Evolutionary conservation across 1,284 basidiomycete genomes (phyloP).

Genomic region (Malassezia nana): DNA sequence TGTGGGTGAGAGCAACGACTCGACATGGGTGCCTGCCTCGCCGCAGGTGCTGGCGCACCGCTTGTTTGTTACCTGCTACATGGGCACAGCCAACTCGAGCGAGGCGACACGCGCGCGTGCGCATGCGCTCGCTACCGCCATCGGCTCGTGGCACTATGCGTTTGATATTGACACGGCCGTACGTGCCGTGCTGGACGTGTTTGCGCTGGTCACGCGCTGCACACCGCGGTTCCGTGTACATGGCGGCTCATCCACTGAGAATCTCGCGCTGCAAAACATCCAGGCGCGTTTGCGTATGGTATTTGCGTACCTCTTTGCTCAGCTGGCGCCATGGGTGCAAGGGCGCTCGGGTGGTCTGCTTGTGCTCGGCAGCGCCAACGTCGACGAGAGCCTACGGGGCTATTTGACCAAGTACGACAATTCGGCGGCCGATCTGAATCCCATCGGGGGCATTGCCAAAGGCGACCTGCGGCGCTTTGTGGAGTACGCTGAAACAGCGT

Average conservation of each 20-base stretch:
- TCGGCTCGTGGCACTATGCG: conserved; percentile 67
- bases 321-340: conserved; percentile 84
- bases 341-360: conserved; percentile 75
- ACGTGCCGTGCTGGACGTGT: conserved; percentile 69
- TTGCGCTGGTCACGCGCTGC: conserved; percentile 69
- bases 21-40: conserved; percentile 70
- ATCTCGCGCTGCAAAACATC: conserved; percentile 93
- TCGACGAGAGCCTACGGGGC: conserved; percentile 82
- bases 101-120: conserved; percentile 75
- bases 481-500: conserved; percentile 65
- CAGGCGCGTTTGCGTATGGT: conserved; percentile 93
- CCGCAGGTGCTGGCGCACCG: conserved; percentile 72
- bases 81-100: conserved; percentile 95
- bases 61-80: conserved; percentile 96
- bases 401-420: conserved; percentile 96
- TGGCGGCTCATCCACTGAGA: conserved; percentile 78
- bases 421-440: conserved; percentile 76
- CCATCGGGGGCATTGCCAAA: conserved; percentile 95
- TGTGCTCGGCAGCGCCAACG: conserved; percentile 91
- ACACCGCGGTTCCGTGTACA: conserved; percentile 78
- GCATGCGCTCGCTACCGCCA: conserved; percentile 71
- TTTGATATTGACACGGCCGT: conserved; percentile 93
- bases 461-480: conserved; percentile 95
- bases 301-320: conserved; percentile 91
- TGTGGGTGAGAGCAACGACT: conserved; percentile 67